Conservation (phyloP, 768 basidiomycete genomes). For the Hypsizygus marmoreus region DNA sequence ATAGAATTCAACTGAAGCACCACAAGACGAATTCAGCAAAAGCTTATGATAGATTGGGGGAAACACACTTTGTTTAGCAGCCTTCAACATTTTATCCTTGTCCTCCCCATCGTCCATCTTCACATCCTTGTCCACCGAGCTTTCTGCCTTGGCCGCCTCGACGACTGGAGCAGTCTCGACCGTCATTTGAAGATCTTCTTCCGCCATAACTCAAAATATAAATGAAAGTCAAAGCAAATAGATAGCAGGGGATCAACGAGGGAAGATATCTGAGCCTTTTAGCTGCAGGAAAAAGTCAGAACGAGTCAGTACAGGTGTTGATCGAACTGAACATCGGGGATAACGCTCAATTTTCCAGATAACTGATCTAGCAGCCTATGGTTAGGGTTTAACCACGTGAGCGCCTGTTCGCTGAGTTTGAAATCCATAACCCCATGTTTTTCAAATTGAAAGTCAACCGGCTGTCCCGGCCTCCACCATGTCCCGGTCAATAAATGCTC, state of each 20-base stretch:
- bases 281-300: conserved; percentile 3
- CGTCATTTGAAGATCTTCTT: conserved; percentile 25
- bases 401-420: no score
- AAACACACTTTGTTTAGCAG: conserved; percentile 55
- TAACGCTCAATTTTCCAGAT: conserved; percentile 11
- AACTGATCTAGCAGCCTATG: conserved; percentile 10
- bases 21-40: no score
- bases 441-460: no score
- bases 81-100: conserved; percentile 46
- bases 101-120: conserved; percentile 33
- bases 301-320: neutral
- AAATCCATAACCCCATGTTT: no score
- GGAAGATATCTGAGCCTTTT: neutral
- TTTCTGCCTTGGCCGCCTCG: conserved; percentile 12
- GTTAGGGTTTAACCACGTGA: conserved; percentile 9
- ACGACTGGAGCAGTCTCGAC: conserved; percentile 15
- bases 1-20: conserved; percentile 88
- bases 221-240: conserved; percentile 23
- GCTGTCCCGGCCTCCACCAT: no score
- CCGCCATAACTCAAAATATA: conserved; percentile 26
- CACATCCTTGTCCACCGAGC: conserved; percentile 17
- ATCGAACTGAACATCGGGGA: neutral
- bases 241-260: conserved; percentile 7
- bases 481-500: no score
- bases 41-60: neutral